Base-by-base conservation (phyloP, 352 stramenopile species). In the Globisporangium alternatum region DNA sequence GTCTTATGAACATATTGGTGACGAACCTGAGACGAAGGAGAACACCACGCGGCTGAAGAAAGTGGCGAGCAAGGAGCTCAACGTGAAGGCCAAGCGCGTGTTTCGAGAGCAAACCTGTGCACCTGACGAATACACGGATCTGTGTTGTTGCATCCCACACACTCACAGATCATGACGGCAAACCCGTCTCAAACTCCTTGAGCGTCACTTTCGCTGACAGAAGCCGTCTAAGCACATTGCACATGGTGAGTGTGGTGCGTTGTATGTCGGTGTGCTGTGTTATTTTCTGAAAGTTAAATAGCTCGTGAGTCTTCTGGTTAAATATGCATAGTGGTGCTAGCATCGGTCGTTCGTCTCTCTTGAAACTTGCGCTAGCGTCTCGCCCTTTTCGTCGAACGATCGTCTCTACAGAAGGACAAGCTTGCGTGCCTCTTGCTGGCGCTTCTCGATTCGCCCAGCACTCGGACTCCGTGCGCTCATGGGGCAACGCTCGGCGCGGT, bases 1-100 rank as follows among this genome's bases (percentile, higher is more conserved):
- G 33, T 8, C 9, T 19, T 37, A 21, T 56, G 25, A 28, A 28
- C 25, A 28, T 28, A 28, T 28, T 28, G 83, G 84, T 92, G 56
- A 90, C 95, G 80, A 93, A 88, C 48, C 66, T 96, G 88, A 86
- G 66, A 56, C 77, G 30, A 84, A 77, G 44, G 87, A 93, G 53
- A 92, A 57, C 64, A 78, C 92, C 41, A 59, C 74, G 60, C 80
- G 81, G 45, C 74, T 96, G n/a, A 92, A 93, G 62, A 92, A 93
- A 65, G 78, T 76, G 35, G 85, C 84, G 47, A 91, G 86, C 64
- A 95, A 94, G 73, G 95, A 96, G 68, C 76, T 95, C 48, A 75
- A 78, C 19, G 65, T 96, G 63, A 82, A 85, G 33, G 84, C 84
- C 22, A 93, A 90, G 67, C 67, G 81, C 62, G 69, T 94, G 62